These are phyloP conservation scores for Aspergillus luchuensis DNA, from an alignment of 2,329 filamentous ascomycete genomes.

Conservation along the genomic window DNA sequence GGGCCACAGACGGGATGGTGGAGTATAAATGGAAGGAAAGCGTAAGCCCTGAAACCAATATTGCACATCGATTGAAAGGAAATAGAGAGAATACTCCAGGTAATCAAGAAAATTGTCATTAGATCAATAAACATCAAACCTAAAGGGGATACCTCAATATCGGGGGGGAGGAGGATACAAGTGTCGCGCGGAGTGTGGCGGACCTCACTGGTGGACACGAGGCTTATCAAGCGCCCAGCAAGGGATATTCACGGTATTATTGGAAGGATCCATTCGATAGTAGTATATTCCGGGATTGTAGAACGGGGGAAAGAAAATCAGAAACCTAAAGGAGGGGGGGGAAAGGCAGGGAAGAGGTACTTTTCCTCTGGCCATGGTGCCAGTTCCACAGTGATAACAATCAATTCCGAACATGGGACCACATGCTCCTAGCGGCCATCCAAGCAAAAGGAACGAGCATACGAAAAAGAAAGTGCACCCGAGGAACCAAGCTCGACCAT, in stretches of 20 bases:
- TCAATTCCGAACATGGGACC: not conserved
- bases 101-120: slow-evolving; percentile 6
- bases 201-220: slow-evolving; percentile 15
- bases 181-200: slow-evolving; percentile 6
- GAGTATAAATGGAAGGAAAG: not conserved
- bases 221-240: slow-evolving; percentile 32
- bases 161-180: slow-evolving; percentile 1
- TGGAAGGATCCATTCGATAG: slow-evolving; percentile 25
- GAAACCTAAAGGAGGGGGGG: too few species aligned
- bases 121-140: slow-evolving; percentile 11
- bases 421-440: not conserved
- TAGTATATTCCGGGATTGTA: not conserved
- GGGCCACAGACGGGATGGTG: not conserved
- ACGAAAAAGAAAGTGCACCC: slow-evolving; percentile 1
- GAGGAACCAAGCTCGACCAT: not conserved
- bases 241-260: slow-evolving; percentile 24
- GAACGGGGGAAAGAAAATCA: not conserved
- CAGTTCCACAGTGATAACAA: slow-evolving; percentile 3
- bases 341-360: not conserved
- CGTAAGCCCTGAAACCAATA: not conserved
- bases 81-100: not conserved
- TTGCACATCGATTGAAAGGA: not conserved
- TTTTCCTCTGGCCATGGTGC: not conserved
- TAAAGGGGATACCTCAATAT: slow-evolving; percentile 9
- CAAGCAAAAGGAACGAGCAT: slow-evolving; percentile 3